Percentiles rank a stretch among this genome's conserved stretches.
Conservation (phyloP, 2,329 filamentous ascomycete genomes). For the Pyrenochaeta sp. region DNA sequence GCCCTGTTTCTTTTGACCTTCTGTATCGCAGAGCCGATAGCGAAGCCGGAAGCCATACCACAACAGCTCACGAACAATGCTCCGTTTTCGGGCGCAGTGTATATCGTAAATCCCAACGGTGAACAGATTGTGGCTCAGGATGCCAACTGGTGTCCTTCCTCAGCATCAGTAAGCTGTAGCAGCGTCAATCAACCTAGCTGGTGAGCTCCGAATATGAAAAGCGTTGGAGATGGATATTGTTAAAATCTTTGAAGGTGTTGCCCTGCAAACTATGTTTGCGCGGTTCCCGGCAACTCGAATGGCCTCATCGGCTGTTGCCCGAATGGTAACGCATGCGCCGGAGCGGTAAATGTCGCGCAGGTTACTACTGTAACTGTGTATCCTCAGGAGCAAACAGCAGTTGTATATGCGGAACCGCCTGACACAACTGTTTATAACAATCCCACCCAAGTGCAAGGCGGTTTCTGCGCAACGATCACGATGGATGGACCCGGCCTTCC, state of each 20-base stretch:
- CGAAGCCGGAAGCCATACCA: constrained; percentile 37
- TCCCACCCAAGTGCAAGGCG: constrained; percentile 34
- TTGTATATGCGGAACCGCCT: constrained; percentile 39
- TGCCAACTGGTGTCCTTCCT: constrained; percentile 44
- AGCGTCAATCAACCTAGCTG: constrained; percentile 54
- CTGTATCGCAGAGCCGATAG: constrained; percentile 33
- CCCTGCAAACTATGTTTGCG: constrained; percentile 46
- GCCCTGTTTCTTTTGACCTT: constrained; percentile 21
- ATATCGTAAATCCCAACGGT: constrained; percentile 47
- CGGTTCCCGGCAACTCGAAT: constrained; percentile 38
- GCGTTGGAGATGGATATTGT: background rate
- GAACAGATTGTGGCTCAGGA: constrained; percentile 44
- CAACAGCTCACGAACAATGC: constrained; percentile 47
- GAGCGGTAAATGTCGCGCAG: constrained; percentile 42
- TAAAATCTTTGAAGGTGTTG: constrained; percentile 44
- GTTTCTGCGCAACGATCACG: constrained; percentile 49
- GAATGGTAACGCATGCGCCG: constrained; percentile 43
- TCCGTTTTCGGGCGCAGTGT: constrained; percentile 51
- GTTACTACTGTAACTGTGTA: constrained; percentile 48
- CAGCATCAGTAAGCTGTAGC: constrained; percentile 52
- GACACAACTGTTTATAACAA: constrained; percentile 36
- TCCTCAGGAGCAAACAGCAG: constrained; percentile 36
- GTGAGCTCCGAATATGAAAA: constrained; percentile 39
- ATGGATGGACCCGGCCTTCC: constrained; percentile 48
- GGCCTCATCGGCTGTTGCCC: constrained; percentile 52